These are phyloP conservation scores for Phylloporus rhodoxanthus DNA, from an alignment of 768 basidiomycete species.

Conservation along the genomic window DNA sequence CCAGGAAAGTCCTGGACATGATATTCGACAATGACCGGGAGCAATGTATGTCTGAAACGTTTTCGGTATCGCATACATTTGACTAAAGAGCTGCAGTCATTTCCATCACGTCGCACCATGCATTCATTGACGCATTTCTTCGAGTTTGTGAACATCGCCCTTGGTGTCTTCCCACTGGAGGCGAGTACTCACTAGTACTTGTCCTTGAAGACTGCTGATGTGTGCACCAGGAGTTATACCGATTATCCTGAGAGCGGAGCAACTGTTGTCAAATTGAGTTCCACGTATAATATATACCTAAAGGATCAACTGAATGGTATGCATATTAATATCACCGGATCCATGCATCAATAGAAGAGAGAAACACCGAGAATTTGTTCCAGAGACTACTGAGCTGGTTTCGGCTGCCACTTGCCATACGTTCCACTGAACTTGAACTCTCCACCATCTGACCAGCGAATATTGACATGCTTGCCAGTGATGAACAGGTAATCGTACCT, in stretches of 20 bases:
- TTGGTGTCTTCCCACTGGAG: slow-evolving; percentile 57
- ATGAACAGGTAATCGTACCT: slow-evolving; percentile 39
- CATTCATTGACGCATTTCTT: slow-evolving; percentile 54
- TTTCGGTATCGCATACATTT: not conserved
- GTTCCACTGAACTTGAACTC: slow-evolving; percentile 54
- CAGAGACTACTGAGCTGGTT: not conserved
- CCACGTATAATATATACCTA: not conserved
- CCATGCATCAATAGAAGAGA: not conserved
- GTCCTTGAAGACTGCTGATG: slow-evolving; percentile 1
- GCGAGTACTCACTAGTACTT: slow-evolving; percentile 30
- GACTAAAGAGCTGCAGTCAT: slow-evolving; percentile 39
- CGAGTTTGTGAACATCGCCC: slow-evolving; percentile 39
- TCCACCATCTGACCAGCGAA: slow-evolving; percentile 44
- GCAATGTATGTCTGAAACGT: slow-evolving; percentile 41
- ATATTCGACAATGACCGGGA: slow-evolving; percentile 41
- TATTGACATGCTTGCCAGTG: slow-evolving; percentile 37
- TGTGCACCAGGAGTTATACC: slow-evolving; percentile 22
- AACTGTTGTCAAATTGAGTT: slow-evolving; percentile 6
- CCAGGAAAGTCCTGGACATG: slow-evolving; percentile 45
- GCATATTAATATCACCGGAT: not conserved
- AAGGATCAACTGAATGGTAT: not conserved
- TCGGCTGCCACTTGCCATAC: slow-evolving; percentile 30
- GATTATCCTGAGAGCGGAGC: slow-evolving; percentile 16
- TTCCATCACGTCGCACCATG: slow-evolving; percentile 62
- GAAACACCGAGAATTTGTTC: not conserved